A percentile compares a stretch with the other conserved stretches of the same genome.
These are phyloP conservation scores for Glycyrrhiza uralensis DNA, from an alignment of 306 rosid genomes.

Conservation along the genomic window DNA sequence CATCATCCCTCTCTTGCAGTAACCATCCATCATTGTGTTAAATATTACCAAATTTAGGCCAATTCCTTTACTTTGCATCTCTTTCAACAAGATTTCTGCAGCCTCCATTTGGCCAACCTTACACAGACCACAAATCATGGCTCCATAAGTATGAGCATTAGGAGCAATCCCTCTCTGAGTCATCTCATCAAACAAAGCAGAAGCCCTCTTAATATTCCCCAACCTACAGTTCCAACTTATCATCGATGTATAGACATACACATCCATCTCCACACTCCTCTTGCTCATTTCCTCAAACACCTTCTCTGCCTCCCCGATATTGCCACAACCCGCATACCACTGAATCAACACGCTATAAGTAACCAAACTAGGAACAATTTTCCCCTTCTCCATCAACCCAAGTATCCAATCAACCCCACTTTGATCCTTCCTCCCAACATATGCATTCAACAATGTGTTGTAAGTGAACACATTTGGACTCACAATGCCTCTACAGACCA, in stretches of 20 bases:
- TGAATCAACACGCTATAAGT: conserved; percentile 57
- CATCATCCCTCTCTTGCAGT: conserved; percentile 61
- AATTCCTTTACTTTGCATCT: conserved; percentile 64
- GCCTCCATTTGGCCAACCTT: conserved; percentile 70
- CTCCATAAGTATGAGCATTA: conserved; percentile 56
- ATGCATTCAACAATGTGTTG: conserved; percentile 58
- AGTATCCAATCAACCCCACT: conserved; percentile 47
- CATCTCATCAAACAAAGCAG: conserved; percentile 69
- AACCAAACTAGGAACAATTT: conserved; percentile 41
- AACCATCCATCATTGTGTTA: conserved; percentile 72
- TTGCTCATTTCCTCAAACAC: conserved; percentile 55
- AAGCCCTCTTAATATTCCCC: conserved; percentile 62
- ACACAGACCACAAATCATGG: conserved; percentile 62
- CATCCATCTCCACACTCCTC: conserved; percentile 57
- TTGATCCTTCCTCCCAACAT: conserved; percentile 43
- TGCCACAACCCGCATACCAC: conserved; percentile 46
- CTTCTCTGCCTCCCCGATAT: conserved; percentile 53
- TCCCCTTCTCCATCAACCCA: conserved; percentile 54
- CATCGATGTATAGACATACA: conserved; percentile 58
- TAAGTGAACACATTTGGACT: conserved; percentile 59
- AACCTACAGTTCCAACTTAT: conserved; percentile 61
- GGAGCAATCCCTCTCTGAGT: conserved; percentile 53
- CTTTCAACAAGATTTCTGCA: conserved; percentile 60
- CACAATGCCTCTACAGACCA: conserved; percentile 39
- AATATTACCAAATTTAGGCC: conserved; percentile 50